A percentile compares a stretch with the other conserved stretches of the same genome.
These are phyloP conservation scores for Cardiospermum halicacabum DNA, from an alignment of 345 rosid species.

Conservation along the genomic window DNA sequence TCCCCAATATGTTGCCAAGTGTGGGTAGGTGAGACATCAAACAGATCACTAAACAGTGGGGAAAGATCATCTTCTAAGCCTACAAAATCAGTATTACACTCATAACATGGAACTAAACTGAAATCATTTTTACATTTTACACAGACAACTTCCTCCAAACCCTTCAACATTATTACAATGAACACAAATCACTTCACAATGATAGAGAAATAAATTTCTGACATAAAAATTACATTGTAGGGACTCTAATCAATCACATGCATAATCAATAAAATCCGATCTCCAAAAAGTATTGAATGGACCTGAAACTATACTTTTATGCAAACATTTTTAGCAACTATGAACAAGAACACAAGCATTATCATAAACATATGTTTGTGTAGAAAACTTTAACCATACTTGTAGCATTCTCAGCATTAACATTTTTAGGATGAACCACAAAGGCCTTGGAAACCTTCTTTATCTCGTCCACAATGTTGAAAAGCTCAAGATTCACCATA, in stretches of 20 bases:
- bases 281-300: not conserved
- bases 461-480: conserved; percentile 80
- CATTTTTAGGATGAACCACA: conserved; percentile 86
- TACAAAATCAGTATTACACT: not conserved
- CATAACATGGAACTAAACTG: not conserved
- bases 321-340: not conserved
- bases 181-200: not conserved
- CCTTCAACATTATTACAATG: not conserved
- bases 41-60: not conserved
- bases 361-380: not conserved
- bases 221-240: not conserved
- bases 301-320: not conserved
- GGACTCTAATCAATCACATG: not conserved
- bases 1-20: not conserved
- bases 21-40: not conserved
- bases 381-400: conserved; percentile 34
- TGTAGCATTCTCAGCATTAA: conserved; percentile 73
- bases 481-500: conserved; percentile 93
- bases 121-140: not conserved
- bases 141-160: not conserved
- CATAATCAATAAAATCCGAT: not conserved
- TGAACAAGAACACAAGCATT: no score
- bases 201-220: not conserved
- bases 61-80: not conserved
- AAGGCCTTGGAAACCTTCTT: conserved; percentile 79